Conservation (phyloP, 2,329 filamentous ascomycete species). For the Knufia fluminis region DNA sequence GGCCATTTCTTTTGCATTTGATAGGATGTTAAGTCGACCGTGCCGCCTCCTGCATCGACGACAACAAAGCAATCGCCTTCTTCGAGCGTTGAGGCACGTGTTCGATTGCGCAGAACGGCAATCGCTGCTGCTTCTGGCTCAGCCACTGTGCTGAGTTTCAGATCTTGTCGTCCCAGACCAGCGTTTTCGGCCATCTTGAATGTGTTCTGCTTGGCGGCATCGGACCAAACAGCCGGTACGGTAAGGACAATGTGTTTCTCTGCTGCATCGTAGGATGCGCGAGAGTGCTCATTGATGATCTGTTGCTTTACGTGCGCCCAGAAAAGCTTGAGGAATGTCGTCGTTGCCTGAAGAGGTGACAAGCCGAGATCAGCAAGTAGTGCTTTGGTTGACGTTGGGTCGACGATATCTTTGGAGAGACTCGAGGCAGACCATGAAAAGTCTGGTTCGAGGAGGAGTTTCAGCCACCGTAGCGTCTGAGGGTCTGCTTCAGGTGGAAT, state of each 20-base stretch:
- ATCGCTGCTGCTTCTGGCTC: constrained; percentile 6
- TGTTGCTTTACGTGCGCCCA: not conserved
- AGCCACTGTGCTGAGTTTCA: not conserved
- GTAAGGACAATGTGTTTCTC: constrained; percentile 46
- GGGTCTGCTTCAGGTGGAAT: not conserved
- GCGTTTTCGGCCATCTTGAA: constrained; percentile 29
- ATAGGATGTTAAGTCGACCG: constrained; percentile 1
- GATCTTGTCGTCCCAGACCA: constrained; percentile 2
- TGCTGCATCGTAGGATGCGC: not conserved
- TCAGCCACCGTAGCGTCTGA: not conserved
- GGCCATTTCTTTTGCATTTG: not conserved
- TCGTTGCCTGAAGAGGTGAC: not conserved
- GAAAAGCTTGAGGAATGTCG: not conserved
- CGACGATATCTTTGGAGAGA: not conserved
- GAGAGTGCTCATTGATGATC: not conserved
- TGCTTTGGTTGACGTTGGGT: not conserved
- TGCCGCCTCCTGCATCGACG: constrained; percentile 3
- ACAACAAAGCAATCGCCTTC: not conserved
- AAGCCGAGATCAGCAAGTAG: not conserved
- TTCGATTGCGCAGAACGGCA: not conserved
- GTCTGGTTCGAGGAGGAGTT: not conserved
- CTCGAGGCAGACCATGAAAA: not conserved
- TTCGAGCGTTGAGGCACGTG: not conserved
- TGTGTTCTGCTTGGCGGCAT: constrained; percentile 45
- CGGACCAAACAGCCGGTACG: constrained; percentile 52